phyloP scores from a whole-genome alignment of 2,329 filamentous ascomycete genomes.

The Arthrobotrys conoides region DNA sequence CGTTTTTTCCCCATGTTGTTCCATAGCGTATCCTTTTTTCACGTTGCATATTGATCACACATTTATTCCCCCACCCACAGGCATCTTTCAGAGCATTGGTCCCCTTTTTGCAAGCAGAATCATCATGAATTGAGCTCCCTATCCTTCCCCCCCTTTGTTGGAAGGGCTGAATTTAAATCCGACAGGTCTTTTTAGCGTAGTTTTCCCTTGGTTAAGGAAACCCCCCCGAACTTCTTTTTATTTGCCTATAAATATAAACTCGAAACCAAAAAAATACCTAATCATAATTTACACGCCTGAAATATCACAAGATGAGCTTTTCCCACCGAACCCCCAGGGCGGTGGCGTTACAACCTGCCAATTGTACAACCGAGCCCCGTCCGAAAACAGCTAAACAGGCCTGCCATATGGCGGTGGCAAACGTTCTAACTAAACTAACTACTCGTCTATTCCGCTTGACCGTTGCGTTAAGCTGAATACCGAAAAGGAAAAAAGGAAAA shows the following conservation, averaged over 20 bases:
- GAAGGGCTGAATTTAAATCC: conserved; percentile 56
- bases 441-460: conserved; percentile 22
- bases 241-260: conserved; percentile 15
- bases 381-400: conserved; percentile 35
- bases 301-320: conserved; percentile 2
- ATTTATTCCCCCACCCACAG: conserved; percentile 3
- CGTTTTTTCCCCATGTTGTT: conserved; percentile 20
- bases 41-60: conserved; percentile 23
- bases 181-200: conserved; percentile 42
- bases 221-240: background rate
- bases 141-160: conserved; percentile 34
- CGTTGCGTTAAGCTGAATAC: conserved; percentile 41
- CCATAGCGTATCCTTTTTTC: conserved; percentile 42
- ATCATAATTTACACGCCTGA: conserved; percentile 20
- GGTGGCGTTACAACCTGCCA: conserved; percentile 45
- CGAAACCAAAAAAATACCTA: conserved; percentile 9
- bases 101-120: conserved; percentile 37
- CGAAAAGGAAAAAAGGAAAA: background rate
- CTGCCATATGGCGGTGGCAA: conserved; percentile 60
- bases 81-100: conserved; percentile 23
- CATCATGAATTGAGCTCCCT: conserved; percentile 47
- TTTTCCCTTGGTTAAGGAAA: background rate
- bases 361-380: conserved; percentile 13
- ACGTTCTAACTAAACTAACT: conserved; percentile 1
- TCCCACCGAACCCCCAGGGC: background rate